Conservation (phyloP, 1,139 yeast species). For the Meyerozyma carpophila region DNA sequence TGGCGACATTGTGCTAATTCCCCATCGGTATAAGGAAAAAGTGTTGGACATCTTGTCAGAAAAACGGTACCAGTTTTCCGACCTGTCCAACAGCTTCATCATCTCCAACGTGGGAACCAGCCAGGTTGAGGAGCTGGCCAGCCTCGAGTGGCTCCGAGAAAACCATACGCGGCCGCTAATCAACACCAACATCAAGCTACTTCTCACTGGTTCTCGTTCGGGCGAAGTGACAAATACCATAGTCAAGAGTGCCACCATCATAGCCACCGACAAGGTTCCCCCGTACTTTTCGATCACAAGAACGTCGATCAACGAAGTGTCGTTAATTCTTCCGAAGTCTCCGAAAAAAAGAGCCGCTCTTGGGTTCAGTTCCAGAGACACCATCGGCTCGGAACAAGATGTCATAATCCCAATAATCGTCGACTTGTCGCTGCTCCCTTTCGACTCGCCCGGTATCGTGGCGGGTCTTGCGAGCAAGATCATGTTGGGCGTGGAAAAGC, state of each 20-base stretch:
- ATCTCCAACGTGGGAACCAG: constrained; percentile 4
- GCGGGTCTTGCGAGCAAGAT: constrained; percentile 58
- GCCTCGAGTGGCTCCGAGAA: constrained; percentile 16
- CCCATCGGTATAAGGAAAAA: constrained; percentile 35
- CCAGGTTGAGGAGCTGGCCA: constrained; percentile 1
- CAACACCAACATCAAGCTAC: constrained; percentile 32
- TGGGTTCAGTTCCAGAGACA: constrained; percentile 38
- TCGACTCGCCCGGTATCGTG: constrained; percentile 63
- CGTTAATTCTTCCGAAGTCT: constrained; percentile 49
- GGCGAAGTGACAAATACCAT: constrained; percentile 40
- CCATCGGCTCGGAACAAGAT: constrained; percentile 57
- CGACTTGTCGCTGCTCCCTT: constrained; percentile 51
- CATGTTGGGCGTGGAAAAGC: constrained; percentile 24
- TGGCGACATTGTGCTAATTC: constrained; percentile 62
- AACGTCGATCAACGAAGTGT: constrained; percentile 49
- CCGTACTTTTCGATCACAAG: constrained; percentile 56
- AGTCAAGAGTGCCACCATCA: constrained; percentile 27
- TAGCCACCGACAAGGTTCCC: constrained; percentile 28
- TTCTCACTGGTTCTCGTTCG: constrained; percentile 60
- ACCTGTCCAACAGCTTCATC: constrained; percentile 31
- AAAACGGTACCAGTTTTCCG: constrained; percentile 41
- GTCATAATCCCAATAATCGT: constrained; percentile 52
- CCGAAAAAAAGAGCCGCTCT: constrained; percentile 25
- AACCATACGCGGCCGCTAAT: constrained; percentile 42
- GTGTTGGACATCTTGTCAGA: constrained; percentile 42